These are phyloP conservation scores for Colletotrichum siamense DNA, from an alignment of 2,329 filamentous ascomycete species.

Conservation along the genomic window DNA sequence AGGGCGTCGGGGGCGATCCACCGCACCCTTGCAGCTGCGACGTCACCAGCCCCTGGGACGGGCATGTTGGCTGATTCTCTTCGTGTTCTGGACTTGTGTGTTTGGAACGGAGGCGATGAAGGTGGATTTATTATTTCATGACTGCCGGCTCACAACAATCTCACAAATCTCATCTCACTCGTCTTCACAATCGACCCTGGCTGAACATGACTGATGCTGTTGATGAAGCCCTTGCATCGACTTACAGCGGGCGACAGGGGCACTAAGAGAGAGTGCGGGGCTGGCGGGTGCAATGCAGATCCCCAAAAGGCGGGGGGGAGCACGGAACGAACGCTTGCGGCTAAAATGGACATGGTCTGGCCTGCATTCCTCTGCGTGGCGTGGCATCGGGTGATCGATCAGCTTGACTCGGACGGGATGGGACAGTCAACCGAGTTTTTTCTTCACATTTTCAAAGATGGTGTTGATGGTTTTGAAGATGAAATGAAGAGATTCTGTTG, in stretches of 20 bases:
- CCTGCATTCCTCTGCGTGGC: neutral
- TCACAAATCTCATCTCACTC: neutral
- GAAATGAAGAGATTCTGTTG: neutral
- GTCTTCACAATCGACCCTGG: neutral
- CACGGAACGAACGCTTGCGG: neutral
- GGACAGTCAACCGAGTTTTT: neutral
- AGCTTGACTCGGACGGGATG: neutral
- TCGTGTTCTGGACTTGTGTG: neutral
- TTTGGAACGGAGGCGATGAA: neutral
- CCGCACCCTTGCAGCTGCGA: neutral
- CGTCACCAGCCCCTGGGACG: conserved; percentile 3
- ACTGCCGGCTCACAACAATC: neutral
- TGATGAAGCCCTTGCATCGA: neutral
- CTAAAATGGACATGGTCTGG: neutral
- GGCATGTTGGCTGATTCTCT: neutral
- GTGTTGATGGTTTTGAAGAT: neutral
- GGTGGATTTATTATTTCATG: neutral
- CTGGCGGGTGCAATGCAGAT: neutral
- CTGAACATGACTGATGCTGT: neutral
- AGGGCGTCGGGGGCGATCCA: neutral
- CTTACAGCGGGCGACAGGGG: neutral
- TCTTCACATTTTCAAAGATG: neutral
- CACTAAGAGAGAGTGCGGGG: neutral
- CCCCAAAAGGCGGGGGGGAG: neutral
- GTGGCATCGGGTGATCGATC: neutral